These are phyloP conservation scores for Blastomyces gilchristii DNA, from an alignment of 2,329 filamentous ascomycete genomes.

Conservation along the genomic window DNA sequence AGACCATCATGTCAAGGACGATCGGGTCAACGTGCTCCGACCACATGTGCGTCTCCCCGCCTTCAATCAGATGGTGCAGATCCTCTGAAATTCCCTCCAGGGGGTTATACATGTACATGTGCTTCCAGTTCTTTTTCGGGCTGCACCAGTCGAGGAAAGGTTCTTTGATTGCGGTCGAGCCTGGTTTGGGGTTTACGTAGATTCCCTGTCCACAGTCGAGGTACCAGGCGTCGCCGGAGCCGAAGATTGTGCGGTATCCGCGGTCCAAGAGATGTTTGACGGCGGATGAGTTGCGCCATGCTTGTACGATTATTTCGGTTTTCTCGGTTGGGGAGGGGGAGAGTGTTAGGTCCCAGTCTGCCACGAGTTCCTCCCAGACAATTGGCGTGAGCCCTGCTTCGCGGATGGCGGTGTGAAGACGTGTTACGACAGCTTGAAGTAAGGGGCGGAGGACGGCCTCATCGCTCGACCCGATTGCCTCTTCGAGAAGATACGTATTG, in stretches of 20 bases:
- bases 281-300: constrained; percentile 50
- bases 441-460: constrained; percentile 58
- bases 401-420: constrained; percentile 54
- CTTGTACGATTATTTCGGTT: constrained; percentile 56
- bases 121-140: constrained; percentile 70
- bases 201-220: constrained; percentile 27
- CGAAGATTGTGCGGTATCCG: constrained; percentile 26
- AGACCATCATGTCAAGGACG: constrained; percentile 66
- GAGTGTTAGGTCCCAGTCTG: constrained; percentile 66
- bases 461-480: constrained; percentile 58
- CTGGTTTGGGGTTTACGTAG: constrained; percentile 25
- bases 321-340: constrained; percentile 41
- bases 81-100: constrained; percentile 51
- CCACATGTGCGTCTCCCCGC: constrained; percentile 76
- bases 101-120: constrained; percentile 73
- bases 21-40: constrained; percentile 63
- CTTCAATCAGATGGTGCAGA: constrained; percentile 58
- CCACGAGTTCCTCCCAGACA: constrained; percentile 81
- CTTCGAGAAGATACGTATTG: constrained; percentile 64
- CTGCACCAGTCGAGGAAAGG: constrained; percentile 25
- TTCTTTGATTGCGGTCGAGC: constrained; percentile 10
- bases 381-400: constrained; percentile 58
- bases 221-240: constrained; percentile 25
- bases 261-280: constrained; percentile 20
- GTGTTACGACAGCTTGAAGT: constrained; percentile 66